phyloP scores from a whole-genome alignment of 164 flowering plant genomes.

The Berberis thunbergii region DNA sequence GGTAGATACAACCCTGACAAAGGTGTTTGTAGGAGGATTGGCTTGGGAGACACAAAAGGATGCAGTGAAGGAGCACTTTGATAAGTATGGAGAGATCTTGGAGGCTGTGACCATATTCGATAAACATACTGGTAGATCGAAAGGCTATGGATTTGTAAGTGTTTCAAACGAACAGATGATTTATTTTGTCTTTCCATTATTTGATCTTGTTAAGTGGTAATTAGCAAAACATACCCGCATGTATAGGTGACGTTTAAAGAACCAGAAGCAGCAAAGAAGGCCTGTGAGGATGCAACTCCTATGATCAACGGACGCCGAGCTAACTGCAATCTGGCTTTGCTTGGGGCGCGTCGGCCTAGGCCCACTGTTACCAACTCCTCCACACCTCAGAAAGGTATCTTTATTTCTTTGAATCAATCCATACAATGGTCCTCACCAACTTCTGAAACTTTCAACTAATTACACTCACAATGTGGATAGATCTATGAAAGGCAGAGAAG shows the following conservation, averaged over 20 bases:
- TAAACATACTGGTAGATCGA: conserved; percentile 84
- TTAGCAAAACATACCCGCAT: too few species aligned
- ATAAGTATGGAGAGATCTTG: conserved; percentile 79
- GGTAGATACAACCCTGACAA: conserved; percentile 80
- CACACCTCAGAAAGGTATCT: conserved; percentile 25
- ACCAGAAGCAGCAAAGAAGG: conserved; percentile 78
- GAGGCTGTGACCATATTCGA: conserved; percentile 95
- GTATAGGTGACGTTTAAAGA: conserved; percentile 89
- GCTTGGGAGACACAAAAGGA: conserved; percentile 98
- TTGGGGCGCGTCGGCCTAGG: conserved; percentile 73
- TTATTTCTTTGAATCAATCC: too few species aligned
- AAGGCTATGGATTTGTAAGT: conserved; percentile 97
- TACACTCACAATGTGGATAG: too few species aligned
- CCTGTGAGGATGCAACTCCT: conserved; percentile 84
- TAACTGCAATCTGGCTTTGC: conserved; percentile 89
- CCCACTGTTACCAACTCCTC: conserved; percentile 29
- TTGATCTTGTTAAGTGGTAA: too few species aligned
- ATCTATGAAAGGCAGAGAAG: too few species aligned
- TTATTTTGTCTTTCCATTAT: too few species aligned
- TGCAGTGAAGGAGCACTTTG: conserved; percentile 63
- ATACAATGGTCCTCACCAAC: too few species aligned
- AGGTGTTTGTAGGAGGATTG: conserved; percentile 89
- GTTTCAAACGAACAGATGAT: too few species aligned
- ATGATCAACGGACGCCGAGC: conserved; percentile 87
- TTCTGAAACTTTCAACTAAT: too few species aligned